Evolutionary conservation across 805 yeast genomes (phyloP), one percentile per base, ranked within the genome.

Genomic region (Candida chauliodis): DNA sequence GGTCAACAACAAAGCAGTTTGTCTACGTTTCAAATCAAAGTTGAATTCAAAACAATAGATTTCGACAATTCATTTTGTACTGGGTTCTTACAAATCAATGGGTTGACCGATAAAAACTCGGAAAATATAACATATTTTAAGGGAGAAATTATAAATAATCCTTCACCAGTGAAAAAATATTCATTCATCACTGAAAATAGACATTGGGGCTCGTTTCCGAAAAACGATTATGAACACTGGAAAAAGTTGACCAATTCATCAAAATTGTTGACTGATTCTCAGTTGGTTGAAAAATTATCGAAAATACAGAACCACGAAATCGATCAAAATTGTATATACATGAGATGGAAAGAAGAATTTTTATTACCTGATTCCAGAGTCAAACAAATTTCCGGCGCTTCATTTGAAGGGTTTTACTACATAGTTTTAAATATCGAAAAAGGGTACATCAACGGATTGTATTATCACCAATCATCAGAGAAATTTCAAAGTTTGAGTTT

Each of bases 331-430:
- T 50, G 58, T 17, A 61, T 90, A 5, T 90, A 79, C 56, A 90
- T 90, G 96, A 73, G 96, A 48, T 90, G 98, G 98, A 90, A 90
- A 61, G 98, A 90, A 59, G 77, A 80, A 51, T 88, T 88, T 53
- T 62, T 90, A 43, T 80, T 85, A 7, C 95, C 95, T 0, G 95
- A 88, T 60, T 79, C 88, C 21, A 61, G 64, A 40, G 63, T 81
- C n/a, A 75, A 69, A 43, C 77, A 72, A 47, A 75, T 75, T 41
- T 67, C 64, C 46, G 91, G 76, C 11, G 96, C 96, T 0, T 84
- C 95, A 2, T 90, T 82, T 58, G 96, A 89, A 30, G 98, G 98
- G 0, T 89, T 89, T 56, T 90, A 90, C 59, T 90, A 89, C 56
- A 77, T 89, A 20, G 86, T 88, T 30, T 80, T 89, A 51, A 85